phyloP scores from a whole-genome alignment of 2,329 filamentous ascomycete genomes.

The Aspergillus pseudoviridinutans region DNA sequence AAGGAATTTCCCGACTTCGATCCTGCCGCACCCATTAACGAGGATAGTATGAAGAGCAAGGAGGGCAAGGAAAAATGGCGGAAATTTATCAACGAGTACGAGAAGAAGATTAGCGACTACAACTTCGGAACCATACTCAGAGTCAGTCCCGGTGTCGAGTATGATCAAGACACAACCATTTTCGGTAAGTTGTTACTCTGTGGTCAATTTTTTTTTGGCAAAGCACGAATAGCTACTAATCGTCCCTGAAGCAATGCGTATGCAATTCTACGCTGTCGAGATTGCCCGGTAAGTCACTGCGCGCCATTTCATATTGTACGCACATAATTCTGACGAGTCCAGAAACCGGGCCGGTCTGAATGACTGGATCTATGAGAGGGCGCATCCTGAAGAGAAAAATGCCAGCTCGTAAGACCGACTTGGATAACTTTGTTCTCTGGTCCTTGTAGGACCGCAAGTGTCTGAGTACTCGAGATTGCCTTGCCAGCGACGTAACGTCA shows the following conservation, averaged over 20 bases:
- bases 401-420: slow-evolving; percentile 15
- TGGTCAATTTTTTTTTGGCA: not conserved
- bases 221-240: not conserved
- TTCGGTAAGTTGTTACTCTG: slow-evolving; percentile 60
- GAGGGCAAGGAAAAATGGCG: slow-evolving; percentile 90
- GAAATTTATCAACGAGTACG: slow-evolving; percentile 88
- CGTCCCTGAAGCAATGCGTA: slow-evolving; percentile 54
- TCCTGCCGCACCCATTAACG: slow-evolving; percentile 71
- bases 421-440: not conserved
- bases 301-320: not conserved
- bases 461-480: not conserved
- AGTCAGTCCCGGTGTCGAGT: slow-evolving; percentile 72
- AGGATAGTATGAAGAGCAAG: slow-evolving; percentile 98
- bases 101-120: slow-evolving; percentile 93
- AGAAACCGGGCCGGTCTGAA: slow-evolving; percentile 85
- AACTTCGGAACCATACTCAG: slow-evolving; percentile 97
- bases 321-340: slow-evolving; percentile 9
- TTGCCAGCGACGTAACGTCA: not conserved
- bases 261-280: slow-evolving; percentile 81
- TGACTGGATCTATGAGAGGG: slow-evolving; percentile 93
- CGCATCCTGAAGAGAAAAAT: slow-evolving; percentile 57
- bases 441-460: not conserved
- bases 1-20: slow-evolving; percentile 91
- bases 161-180: slow-evolving; percentile 83
- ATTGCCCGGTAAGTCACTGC: slow-evolving; percentile 57